These are phyloP conservation scores for Massariosphaeria phaeospora DNA, from an alignment of 495 filamentous ascomycete species.

Conservation along the genomic window DNA sequence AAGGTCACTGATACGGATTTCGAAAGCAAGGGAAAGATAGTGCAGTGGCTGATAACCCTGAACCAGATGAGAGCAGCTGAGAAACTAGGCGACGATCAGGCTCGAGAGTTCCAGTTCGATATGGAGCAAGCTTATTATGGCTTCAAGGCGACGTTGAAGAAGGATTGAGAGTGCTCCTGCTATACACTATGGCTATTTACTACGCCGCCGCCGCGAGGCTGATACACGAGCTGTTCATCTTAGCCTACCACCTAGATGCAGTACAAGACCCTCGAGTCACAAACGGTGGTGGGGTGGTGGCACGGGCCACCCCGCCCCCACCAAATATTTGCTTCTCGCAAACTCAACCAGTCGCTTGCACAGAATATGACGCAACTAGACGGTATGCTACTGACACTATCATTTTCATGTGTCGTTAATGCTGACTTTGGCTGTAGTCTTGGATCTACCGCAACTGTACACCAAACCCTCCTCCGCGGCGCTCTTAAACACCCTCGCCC, in stretches of 20 bases:
- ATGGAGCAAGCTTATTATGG: conserved; percentile 88
- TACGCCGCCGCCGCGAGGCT: not conserved
- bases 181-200: not conserved
- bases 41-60: conserved; percentile 93
- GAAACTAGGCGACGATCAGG: conserved; percentile 81
- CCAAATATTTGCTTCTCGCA: not conserved
- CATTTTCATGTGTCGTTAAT: not conserved
- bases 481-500: conserved; percentile 40
- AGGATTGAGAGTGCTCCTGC: conserved; percentile 7
- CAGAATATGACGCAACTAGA: conserved; percentile 7
- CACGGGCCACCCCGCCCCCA: conserved; percentile 3
- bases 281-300: not conserved
- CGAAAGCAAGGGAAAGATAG: conserved; percentile 89
- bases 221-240: not conserved
- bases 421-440: conserved; percentile 34
- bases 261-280: too few relatives aligned
- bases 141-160: conserved; percentile 68
- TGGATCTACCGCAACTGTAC: conserved; percentile 49
- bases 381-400: too few relatives aligned
- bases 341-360: not conserved
- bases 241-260: too few relatives aligned
- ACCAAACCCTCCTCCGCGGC: conserved; percentile 40
- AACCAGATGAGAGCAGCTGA: conserved; percentile 97
- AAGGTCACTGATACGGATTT: conserved; percentile 92
- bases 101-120: conserved; percentile 78